phyloP scores from a whole-genome alignment of 75 land plant genomes.

The Isoetes taiwanensis region DNA sequence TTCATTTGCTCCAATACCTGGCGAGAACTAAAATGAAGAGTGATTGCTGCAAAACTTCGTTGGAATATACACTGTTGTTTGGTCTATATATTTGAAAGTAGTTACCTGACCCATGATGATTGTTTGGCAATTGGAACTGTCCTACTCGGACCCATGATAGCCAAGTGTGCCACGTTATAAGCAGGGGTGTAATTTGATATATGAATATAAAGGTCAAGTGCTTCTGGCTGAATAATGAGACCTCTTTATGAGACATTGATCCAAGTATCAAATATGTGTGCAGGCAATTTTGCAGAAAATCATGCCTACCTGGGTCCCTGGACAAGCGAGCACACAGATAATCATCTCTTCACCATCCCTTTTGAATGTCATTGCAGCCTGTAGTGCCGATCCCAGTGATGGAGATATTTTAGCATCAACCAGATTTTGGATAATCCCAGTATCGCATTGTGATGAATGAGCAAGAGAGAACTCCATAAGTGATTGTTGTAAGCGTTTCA shows the following conservation, averaged over 20 bases:
- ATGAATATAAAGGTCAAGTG: slow-evolving; percentile 43
- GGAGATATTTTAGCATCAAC: background rate
- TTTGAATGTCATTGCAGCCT: background rate
- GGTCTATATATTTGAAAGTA: too few relatives aligned
- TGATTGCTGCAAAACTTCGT: background rate
- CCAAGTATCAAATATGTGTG: background rate
- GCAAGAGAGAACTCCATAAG: slow-evolving; percentile 21
- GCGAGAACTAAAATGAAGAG: slow-evolving; percentile 29
- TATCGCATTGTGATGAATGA: slow-evolving; percentile 20
- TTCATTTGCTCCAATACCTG: slow-evolving; percentile 45
- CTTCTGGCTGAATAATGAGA: too few relatives aligned
- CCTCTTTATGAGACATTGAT: too few relatives aligned
- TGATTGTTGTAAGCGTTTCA: slow-evolving; percentile 50
- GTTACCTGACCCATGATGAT: slow-evolving; percentile 72
- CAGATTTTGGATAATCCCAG: background rate
- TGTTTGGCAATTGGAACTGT: slow-evolving; percentile 51
- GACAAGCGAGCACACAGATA: slow-evolving; percentile 37
- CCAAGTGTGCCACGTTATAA: slow-evolving; percentile 31
- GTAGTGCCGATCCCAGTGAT: background rate
- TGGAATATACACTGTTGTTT: too few relatives aligned
- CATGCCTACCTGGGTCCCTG: background rate
- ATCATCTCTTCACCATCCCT: slow-evolving; percentile 29
- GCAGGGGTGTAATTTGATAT: slow-evolving; percentile 35
- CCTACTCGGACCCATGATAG: slow-evolving; percentile 65
- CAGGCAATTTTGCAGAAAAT: too few relatives aligned